Evolutionary conservation across 2,329 filamentous ascomycete species (phyloP), one percentile per base, ranked within the genome.

Genomic region (Cytospora piceicola): DNA sequence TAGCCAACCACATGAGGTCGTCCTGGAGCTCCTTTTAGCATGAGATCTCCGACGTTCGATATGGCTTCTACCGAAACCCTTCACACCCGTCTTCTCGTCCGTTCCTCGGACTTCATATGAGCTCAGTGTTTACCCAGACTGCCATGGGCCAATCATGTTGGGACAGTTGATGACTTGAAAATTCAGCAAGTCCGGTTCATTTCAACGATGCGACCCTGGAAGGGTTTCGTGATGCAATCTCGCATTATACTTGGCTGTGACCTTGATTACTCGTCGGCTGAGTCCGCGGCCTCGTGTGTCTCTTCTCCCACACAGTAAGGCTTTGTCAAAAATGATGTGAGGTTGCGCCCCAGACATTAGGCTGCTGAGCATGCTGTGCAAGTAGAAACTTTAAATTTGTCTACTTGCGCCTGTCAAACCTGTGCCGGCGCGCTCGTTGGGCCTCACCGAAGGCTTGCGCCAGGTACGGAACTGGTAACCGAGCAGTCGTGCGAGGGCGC

Each of bases 381-480:
- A 49, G 24, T 55, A 34, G 42, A 54, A 30, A 22, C 22, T 30
- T 24, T 32, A 54, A 54, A 53, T 34, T 53, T 54, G 36, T 66
- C 27, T 59, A 66, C 42, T 66, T 34, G 46, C 56, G 55, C 55
- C 15, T 30, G 59, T 63, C 39, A 57, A 36, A 51, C 29, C 52
- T 65, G 58, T 8, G 24, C n/a, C 52, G 51, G 22, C 29, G 24
- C 51, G 39, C n/a, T 55, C 29, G 6, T 11, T 53, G 12, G 54
- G 62, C 55, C 49, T 57, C 59, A 32, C 59, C 39, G 46, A 34
- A 29, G 49, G 53, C 46, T 24, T 22, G 51, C 27, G 61, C n/a
- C n/a, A 49, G 32, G n/a, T 24, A 42, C 57, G 20, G 53, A 27
- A 32, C 29, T 20, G 20, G 24, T 39, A 17, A 24, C 20, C 15